Evolutionary conservation across 2,329 filamentous ascomycete genomes (phyloP).

Genomic region (Sporothrix euskadiensis): DNA sequence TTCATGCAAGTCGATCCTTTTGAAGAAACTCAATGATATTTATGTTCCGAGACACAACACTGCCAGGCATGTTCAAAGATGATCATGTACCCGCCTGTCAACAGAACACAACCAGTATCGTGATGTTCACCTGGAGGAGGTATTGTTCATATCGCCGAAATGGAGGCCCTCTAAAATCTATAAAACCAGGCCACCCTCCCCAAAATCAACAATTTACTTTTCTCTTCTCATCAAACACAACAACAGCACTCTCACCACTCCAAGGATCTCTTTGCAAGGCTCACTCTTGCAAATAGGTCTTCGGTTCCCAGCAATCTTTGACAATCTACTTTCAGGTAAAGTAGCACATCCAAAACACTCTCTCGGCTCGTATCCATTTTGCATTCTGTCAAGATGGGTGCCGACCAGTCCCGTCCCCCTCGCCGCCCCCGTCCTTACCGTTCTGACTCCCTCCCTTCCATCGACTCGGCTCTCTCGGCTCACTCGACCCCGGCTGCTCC

Average conservation of each 20-base stretch:
- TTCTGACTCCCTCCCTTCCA: background rate
- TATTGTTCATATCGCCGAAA: background rate
- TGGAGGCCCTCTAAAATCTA: background rate
- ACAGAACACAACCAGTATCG: background rate
- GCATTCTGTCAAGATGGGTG: conserved; percentile 1
- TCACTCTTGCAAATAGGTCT: background rate
- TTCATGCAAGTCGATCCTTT: background rate
- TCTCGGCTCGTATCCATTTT: background rate
- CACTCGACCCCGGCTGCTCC: background rate
- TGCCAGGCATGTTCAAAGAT: background rate
- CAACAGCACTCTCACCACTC: background rate
- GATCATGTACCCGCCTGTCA: background rate
- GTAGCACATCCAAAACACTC: background rate
- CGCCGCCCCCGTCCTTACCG: background rate
- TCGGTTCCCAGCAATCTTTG: background rate
- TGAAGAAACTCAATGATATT: background rate
- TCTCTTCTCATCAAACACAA: background rate
- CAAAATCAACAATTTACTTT: background rate
- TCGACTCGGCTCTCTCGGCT: background rate
- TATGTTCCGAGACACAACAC: background rate
- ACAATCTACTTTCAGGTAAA: background rate
- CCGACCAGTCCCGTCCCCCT: background rate
- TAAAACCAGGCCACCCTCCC: background rate
- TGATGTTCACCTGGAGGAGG: background rate
- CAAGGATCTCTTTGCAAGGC: background rate